Base-by-base conservation (phyloP, 768 basidiomycete genomes). In the Pisolithus microcarpus region DNA sequence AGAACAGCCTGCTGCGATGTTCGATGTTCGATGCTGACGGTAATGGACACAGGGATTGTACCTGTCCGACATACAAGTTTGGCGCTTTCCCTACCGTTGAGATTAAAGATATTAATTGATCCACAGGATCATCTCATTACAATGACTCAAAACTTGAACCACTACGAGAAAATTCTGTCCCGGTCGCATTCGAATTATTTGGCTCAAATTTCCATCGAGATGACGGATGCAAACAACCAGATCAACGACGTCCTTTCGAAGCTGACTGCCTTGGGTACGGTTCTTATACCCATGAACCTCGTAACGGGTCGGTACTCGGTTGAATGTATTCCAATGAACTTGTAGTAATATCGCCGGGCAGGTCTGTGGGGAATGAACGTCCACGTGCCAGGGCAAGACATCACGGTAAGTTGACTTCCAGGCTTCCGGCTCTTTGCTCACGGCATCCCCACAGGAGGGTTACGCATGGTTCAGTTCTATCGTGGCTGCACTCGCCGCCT, bases 281-380 rank as follows among this genome's bases (percentile, higher is more conserved):
- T 99, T 5, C 85, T 98, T 58, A 85, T 99, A 65, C 96, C 89
- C 34, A 96, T 94, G 87, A 98, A 98, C 68, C 70, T 98, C 67
- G 82, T 99, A 46, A 99, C 96, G 24, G 94, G 89, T 84, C 50
- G 28, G 75, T 61, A 11, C 26, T 15, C 9, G 15, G 43, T 23
- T 46, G 28, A 36, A 9, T 39, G 19, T 38, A 13, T 21, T 31
- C 24, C 36, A 7, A 13, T 19, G 18, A 1, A 39, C 21, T 44
- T 8, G 28, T 38, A 30, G 9, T 39, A n/a, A 58, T 37, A 42
- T 28, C 40, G 7, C 11, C 26, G 26, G 31, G 31, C 50, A 84
- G 85, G 90, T 76, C 70, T 96, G 13, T 95, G 92, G 93, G 94
- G 95, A 11, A 98, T 97, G 95, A 99, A 98, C 72, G 94, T 98